Evolutionary conservation across 2,329 filamentous ascomycete species (phyloP).

Genomic region (Ceratocystis huliohia): DNA sequence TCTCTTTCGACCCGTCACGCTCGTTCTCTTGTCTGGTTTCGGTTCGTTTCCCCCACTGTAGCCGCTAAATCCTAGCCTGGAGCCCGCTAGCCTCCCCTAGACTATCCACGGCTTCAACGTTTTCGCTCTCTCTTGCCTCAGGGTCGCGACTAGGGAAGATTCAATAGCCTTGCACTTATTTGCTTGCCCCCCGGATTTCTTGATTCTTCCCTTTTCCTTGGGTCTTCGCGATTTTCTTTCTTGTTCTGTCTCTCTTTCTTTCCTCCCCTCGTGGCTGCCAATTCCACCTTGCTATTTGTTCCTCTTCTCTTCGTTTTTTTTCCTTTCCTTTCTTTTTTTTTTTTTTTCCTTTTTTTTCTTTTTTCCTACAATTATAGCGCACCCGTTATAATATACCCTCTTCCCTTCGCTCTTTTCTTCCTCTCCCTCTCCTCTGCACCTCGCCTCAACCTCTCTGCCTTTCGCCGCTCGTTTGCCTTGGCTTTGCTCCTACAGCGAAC

Average conservation of each 20-base stretch:
- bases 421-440: neutral
- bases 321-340: neutral
- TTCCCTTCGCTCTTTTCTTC: neutral
- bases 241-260: neutral
- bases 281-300: neutral
- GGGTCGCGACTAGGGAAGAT: neutral
- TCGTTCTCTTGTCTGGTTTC: neutral
- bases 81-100: neutral
- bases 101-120: neutral
- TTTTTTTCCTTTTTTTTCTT: neutral
- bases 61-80: neutral
- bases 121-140: neutral
- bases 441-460: neutral
- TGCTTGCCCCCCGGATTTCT: neutral
- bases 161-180: neutral
- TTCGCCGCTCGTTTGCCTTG: neutral
- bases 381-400: neutral
- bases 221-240: neutral
- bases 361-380: neutral
- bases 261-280: neutral
- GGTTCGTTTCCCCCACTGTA: neutral
- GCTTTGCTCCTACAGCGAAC: neutral
- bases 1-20: neutral
- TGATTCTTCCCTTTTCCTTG: neutral
- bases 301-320: neutral